phyloP scores from a whole-genome alignment of 306 rosid species.

The Quercus suber region DNA sequence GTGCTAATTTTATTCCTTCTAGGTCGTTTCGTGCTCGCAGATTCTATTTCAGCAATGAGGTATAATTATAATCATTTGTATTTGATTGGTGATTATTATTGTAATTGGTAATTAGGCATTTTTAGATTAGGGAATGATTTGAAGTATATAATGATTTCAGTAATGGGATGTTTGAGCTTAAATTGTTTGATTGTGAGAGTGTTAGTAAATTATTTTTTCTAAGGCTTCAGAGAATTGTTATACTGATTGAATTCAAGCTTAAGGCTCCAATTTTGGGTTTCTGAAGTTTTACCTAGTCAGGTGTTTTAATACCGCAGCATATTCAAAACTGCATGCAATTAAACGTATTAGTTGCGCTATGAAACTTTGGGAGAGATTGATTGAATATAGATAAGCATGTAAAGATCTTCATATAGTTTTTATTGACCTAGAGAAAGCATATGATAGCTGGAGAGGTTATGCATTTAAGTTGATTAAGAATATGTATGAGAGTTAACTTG shows the following conservation, averaged over 20 bases:
- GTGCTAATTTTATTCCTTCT: conserved; percentile 81
- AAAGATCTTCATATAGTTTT: too few relatives aligned
- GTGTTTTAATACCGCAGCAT: too few relatives aligned
- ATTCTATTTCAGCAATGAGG: conserved; percentile 81
- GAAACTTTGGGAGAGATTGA: too few relatives aligned
- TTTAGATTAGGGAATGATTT: neutral
- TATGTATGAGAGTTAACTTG: too few relatives aligned
- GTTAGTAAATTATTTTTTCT: neutral
- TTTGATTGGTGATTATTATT: neutral
- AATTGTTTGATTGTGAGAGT: neutral
- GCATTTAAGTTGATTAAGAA: too few relatives aligned
- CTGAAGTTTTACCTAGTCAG: too few relatives aligned
- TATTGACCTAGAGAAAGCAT: too few relatives aligned
- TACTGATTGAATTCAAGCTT: neutral
- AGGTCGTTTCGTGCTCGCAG: conserved; percentile 89
- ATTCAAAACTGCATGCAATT: too few relatives aligned
- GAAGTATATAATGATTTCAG: neutral
- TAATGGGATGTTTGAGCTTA: neutral
- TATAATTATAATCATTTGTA: conserved; percentile 12
- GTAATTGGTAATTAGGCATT: neutral
- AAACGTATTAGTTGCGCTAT: too few relatives aligned
- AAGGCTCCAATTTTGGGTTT: neutral
- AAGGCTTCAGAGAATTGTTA: neutral
- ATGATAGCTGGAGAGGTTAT: too few relatives aligned
- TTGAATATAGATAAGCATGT: too few relatives aligned